Conservation (phyloP, 108 stramenopile species). For the Fragilaria crotonensis region DNA sequence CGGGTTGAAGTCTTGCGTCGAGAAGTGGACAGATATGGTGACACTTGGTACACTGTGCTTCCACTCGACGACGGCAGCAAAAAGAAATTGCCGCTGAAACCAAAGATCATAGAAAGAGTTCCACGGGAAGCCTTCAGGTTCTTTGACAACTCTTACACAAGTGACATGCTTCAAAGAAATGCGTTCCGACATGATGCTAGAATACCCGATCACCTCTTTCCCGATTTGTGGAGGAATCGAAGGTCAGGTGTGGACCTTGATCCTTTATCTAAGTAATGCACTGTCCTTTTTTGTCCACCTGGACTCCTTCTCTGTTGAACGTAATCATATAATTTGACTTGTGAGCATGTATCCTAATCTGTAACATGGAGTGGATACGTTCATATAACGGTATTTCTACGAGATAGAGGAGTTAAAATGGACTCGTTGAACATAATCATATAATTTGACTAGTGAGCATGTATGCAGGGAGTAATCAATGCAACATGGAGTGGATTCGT, state of each 20-base stretch:
- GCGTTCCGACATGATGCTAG: slow-evolving; percentile 13
- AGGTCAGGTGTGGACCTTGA: background rate
- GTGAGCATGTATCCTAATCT: too few species aligned
- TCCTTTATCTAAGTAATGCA: too few species aligned
- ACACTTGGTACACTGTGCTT: slow-evolving; percentile 29
- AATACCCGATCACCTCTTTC: slow-evolving; percentile 20
- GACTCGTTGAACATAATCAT: too few species aligned
- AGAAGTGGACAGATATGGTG: slow-evolving; percentile 1
- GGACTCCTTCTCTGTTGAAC: too few species aligned
- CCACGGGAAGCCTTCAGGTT: slow-evolving; percentile 11
- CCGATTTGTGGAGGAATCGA: slow-evolving; percentile 21
- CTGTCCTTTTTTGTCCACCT: too few species aligned
- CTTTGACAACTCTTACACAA: slow-evolving; percentile 14
- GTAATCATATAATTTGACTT: too few species aligned
- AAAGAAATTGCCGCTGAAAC: slow-evolving; percentile 18
- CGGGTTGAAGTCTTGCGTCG: background rate
- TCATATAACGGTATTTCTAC: too few species aligned
- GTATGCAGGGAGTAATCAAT: too few species aligned
- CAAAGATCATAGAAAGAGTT: slow-evolving; percentile 15
- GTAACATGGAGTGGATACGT: too few species aligned
- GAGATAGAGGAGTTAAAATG: too few species aligned
- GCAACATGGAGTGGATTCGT: too few species aligned
- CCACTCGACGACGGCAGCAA: slow-evolving; percentile 31
- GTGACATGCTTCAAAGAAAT: slow-evolving; percentile 10
- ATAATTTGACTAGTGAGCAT: too few species aligned